Percentiles rank a stretch among this genome's conserved stretches.
Evolutionary conservation across 495 filamentous ascomycete genomes (phyloP).

Genomic region (Neurospora sp.): DNA sequence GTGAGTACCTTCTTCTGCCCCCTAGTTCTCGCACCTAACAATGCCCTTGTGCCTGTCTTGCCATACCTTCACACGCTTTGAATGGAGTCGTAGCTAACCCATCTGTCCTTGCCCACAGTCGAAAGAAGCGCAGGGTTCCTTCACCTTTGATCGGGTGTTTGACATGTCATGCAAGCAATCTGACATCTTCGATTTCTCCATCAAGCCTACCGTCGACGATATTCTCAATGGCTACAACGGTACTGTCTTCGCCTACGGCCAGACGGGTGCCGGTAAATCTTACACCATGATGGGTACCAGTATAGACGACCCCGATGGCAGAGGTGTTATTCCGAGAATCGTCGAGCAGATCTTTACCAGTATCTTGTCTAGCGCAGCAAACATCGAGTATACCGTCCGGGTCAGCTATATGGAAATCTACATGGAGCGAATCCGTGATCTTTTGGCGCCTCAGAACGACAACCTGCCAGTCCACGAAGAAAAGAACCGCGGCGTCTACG

Average conservation of each 20-base stretch:
- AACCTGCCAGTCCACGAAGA: constrained; percentile 96
- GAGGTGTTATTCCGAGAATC: constrained; percentile 93
- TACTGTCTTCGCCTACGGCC: constrained; percentile 97
- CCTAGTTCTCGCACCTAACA: neutral
- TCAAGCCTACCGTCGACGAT: constrained; percentile 90
- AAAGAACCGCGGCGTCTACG: constrained; percentile 91
- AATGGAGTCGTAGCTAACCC: neutral
- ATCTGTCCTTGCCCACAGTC: constrained; percentile 43
- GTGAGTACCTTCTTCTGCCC: constrained; percentile 41
- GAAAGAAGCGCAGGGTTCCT: constrained; percentile 68
- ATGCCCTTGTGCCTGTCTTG: neutral
- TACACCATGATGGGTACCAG: constrained; percentile 99
- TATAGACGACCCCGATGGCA: constrained; percentile 81
- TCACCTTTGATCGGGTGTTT: constrained; percentile 97
- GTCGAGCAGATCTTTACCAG: constrained; percentile 96
- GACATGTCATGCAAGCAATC: constrained; percentile 77
- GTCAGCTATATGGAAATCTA: constrained; percentile 99
- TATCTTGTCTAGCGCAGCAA: constrained; percentile 79
- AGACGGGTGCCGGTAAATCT: constrained; percentile 97
- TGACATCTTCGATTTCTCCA: constrained; percentile 96
- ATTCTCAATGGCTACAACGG: constrained; percentile 99
- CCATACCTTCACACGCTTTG: neutral
- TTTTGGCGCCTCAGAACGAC: constrained; percentile 84
- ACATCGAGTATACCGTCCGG: constrained; percentile 94
- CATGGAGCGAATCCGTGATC: constrained; percentile 96